These are phyloP conservation scores for Fusarium keratoplasticum DNA, from an alignment of 2,329 filamentous ascomycete genomes.

Conservation along the genomic window DNA sequence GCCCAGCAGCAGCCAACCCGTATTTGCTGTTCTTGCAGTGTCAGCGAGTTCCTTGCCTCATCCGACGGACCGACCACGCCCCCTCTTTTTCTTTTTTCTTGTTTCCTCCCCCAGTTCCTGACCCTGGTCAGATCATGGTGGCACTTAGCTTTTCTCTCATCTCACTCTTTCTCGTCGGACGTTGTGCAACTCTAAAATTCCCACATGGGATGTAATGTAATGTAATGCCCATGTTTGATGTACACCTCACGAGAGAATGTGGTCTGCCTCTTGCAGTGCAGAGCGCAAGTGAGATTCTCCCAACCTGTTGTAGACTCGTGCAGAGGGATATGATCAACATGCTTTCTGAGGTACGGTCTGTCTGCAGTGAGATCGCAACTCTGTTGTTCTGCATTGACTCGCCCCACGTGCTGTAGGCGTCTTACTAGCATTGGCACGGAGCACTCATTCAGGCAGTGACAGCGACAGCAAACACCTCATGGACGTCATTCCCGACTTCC, in stretches of 20 bases:
- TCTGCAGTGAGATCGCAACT: constrained; percentile 22
- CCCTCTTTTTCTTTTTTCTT: background rate
- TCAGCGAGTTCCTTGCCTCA: background rate
- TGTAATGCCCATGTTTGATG: background rate
- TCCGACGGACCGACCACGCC: background rate
- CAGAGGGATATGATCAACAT: background rate
- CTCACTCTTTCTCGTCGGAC: background rate
- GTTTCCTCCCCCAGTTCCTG: background rate
- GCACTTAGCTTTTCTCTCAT: background rate
- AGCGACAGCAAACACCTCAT: background rate
- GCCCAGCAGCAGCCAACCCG: background rate
- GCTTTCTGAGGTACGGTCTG: background rate
- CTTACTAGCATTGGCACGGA: background rate
- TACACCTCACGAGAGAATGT: background rate
- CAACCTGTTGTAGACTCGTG: background rate
- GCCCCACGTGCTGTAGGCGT: constrained; percentile 17
- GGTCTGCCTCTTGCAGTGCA: background rate
- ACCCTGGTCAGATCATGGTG: constrained; percentile 12
- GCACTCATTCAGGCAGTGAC: background rate
- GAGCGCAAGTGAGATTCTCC: background rate
- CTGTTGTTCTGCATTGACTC: background rate
- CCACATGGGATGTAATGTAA: background rate
- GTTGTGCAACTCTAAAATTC: constrained; percentile 1
- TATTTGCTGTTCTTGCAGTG: constrained; percentile 1
- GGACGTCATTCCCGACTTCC: constrained; percentile 18